Base-by-base conservation (phyloP, 345 rosid genomes). In the Atalantia buxifolia region DNA sequence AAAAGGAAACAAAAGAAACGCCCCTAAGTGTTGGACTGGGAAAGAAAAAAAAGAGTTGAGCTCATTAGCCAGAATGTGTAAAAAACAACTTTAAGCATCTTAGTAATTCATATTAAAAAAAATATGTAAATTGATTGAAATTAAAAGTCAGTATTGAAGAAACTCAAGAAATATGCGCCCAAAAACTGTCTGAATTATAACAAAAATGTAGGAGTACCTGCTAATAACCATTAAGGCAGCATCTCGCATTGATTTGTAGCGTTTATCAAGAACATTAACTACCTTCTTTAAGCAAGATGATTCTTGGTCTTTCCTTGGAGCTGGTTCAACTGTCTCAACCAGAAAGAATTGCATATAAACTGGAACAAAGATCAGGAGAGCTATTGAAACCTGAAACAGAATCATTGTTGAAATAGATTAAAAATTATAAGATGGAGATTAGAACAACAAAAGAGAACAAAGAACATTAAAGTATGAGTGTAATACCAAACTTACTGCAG, bases 1-100 rank as follows among this genome's bases (percentile, higher is more conserved):
- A 89, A 79, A 89, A 89, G 63, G 84, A 85, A 85, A 89, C 83
- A 19, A 84, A 27, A 13, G 90, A 79, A 79, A 89, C 85, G 72
- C 85, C 88, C 45, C 84, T 72, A 0, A 89, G 90, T 16, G 85
- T 80, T 57, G 83, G 84, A 74, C 92, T 89, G 92, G 56, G 82
- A 80, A 77, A 65, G 75, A 82, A 42, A 78, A 72, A 72, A 38
- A 28, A 42, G 77, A 38, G 36, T 12, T 25, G 0, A 66, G 36
- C 66, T 71, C 64, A 80, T 55, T 25, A 72, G 78, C 72, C 66
- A 66, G 40, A 61, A 30, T 27, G 24, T 5, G 5, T 7, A 28
- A 33, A 55, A 6, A 65, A 28, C 42, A 81, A 36, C 40, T n/a
- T 21, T 57, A 8, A 55, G 59, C 64, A 33, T 16, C n/a, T 27